A percentile compares a stretch with the other conserved stretches of the same genome.
phyloP scores from a whole-genome alignment of 768 basidiomycete genomes.

The Lepiota venenata region DNA sequence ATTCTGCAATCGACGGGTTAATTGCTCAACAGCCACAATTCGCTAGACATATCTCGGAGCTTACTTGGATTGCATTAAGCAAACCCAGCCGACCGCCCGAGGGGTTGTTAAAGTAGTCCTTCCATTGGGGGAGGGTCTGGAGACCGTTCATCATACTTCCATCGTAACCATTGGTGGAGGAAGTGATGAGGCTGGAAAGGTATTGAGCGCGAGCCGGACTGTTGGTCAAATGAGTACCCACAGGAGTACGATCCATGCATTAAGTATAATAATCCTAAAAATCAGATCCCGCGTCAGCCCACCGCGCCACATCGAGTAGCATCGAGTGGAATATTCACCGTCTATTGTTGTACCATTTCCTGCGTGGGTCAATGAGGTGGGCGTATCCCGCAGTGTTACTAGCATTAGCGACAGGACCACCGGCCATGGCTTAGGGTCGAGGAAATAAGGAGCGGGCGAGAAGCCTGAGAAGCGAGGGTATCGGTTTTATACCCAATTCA shows the following conservation, averaged over 20 bases:
- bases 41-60: conserved; percentile 1
- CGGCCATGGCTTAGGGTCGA: conserved; percentile 46
- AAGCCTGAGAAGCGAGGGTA: conserved; percentile 19
- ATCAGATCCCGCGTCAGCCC: neutral
- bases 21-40: neutral
- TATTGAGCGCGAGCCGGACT: neutral
- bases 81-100: conserved; percentile 57
- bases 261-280: conserved; percentile 53
- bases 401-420: conserved; percentile 39
- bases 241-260: conserved; percentile 70
- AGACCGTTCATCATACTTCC: conserved; percentile 82
- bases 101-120: conserved; percentile 56
- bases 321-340: conserved; percentile 36
- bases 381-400: conserved; percentile 34
- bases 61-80: conserved; percentile 71
- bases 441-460: conserved; percentile 28
- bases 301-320: neutral
- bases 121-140: conserved; percentile 66
- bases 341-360: conserved; percentile 77
- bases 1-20: conserved; percentile 37
- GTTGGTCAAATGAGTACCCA: conserved; percentile 24
- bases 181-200: conserved; percentile 58
- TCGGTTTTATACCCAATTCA: conserved; percentile 29
- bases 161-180: conserved; percentile 74
- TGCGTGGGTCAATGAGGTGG: conserved; percentile 59